Percentiles rank a stretch among this genome's conserved stretches.
Conservation (phyloP, 2,329 filamentous ascomycete species). For the Cercospora nicotianae region DNA sequence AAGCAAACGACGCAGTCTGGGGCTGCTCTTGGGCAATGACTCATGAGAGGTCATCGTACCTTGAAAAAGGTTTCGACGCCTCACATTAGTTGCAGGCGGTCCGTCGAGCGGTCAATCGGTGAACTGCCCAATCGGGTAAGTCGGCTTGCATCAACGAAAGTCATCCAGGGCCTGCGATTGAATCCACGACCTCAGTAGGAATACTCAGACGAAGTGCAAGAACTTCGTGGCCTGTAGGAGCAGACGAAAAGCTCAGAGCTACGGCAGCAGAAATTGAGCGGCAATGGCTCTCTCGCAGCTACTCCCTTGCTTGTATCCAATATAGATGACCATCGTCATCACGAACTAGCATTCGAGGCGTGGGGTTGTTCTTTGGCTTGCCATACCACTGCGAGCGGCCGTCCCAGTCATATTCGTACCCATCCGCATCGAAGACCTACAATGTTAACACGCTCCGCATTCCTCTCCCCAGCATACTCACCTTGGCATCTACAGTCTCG, state of each 20-base stretch:
- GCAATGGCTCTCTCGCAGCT: neutral
- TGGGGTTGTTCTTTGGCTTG: neutral
- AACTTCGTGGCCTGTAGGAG: neutral
- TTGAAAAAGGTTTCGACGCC: neutral
- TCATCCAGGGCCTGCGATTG: neutral
- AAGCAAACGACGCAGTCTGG: neutral
- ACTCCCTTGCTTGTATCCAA: neutral
- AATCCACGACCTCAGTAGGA: neutral
- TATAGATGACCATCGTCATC: neutral
- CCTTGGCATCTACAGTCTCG: neutral
- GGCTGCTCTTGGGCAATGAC: neutral
- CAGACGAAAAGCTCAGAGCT: neutral
- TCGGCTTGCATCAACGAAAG: neutral
- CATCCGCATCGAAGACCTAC: conserved; percentile 8
- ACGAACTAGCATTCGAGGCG: neutral
- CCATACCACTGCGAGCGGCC: conserved; percentile 3
- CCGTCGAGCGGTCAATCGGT: neutral
- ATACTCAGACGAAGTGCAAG: neutral
- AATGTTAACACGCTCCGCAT: neutral
- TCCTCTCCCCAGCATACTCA: neutral
- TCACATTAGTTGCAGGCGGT: neutral
- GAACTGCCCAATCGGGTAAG: neutral
- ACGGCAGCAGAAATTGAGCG: neutral
- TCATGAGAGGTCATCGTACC: neutral
- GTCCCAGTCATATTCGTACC: conserved; percentile 12